These are phyloP conservation scores for Tremellales sp. DNA, from an alignment of 1,284 basidiomycete species.

Conservation along the genomic window DNA sequence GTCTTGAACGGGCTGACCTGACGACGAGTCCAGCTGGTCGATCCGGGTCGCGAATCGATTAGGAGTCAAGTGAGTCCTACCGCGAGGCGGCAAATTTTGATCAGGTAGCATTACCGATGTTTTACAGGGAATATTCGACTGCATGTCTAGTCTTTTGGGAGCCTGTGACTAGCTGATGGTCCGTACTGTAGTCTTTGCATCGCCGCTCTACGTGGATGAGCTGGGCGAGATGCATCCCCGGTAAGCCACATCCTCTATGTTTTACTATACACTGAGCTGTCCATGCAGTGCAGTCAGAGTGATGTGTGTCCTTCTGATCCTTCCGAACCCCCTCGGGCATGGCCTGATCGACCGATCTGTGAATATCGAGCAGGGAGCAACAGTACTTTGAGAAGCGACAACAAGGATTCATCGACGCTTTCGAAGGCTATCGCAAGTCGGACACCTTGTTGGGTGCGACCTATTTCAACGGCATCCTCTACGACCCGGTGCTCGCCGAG, in stretches of 20 bases:
- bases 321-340: too few species aligned
- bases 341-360: background rate
- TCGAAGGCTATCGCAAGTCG: conserved; percentile 26
- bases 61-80: conserved; percentile 24
- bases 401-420: conserved; percentile 22
- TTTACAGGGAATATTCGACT: conserved; percentile 26
- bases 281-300: conserved; percentile 22
- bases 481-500: conserved; percentile 12
- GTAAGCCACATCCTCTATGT: conserved; percentile 8
- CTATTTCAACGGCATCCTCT: conserved; percentile 24
- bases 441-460: conserved; percentile 20
- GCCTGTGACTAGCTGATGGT: too few species aligned
- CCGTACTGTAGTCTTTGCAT: conserved; percentile 18
- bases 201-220: conserved; percentile 28
- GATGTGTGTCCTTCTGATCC: too few species aligned
- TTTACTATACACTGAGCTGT: background rate
- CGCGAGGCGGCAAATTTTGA: background rate
- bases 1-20: background rate
- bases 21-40: conserved; percentile 13
- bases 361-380: conserved; percentile 19
- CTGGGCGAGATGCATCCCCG: conserved; percentile 31
- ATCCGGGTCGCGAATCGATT: conserved; percentile 23
- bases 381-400: conserved; percentile 28
- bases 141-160: conserved; percentile 9
- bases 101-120: conserved; percentile 24